Evolutionary conservation across 2,329 filamentous ascomycete genomes (phyloP), one percentile per base, ranked within the genome.

Genomic region (Pestalotiopsis sp.): DNA sequence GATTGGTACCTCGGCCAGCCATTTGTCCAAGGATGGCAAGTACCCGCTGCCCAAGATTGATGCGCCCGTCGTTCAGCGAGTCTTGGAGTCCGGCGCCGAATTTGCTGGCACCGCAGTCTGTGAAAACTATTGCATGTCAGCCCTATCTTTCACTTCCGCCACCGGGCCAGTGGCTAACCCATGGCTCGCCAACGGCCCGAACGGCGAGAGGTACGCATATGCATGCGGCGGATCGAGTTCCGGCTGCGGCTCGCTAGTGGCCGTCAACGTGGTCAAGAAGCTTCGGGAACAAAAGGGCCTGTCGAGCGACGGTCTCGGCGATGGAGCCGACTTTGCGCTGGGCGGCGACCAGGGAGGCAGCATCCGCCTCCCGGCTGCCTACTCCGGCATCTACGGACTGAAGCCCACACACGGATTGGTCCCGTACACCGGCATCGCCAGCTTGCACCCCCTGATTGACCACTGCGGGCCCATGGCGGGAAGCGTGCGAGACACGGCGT

Each of bases 371-470:
- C 82, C 82, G 0, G 78, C 81, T 2, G 75, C 81, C 0, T 82
- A 80, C 70, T 79, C 75, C 36, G 82, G 82, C 1, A 74, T 83
- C 38, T 83, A 83, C 65, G 82, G 82, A 4, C 74, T 84, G 4
- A 87, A 87, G 71, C 80, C 84, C 0, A 85, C 84, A 0, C 79
- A 81, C 72, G 84, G 84, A 0, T 73, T 86, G 2, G 77, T 86
- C 3, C 84, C 84, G 1, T 86, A 85, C 70, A 85, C 84, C 1
- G 84, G 84, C 0, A 82, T 84, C 12, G 77, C 79, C 59, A 74
- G 78, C 59, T 66, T 80, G 66, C 74, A 83, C 62, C 77, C 79
- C 2, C 80, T 81, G 69, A 78, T 82, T 45, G 84, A 86, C 67
- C 82, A 85, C 70, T 72, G 80, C 12, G 82, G 82, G 0, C 83